These are phyloP conservation scores for Ceratocystis papillata DNA, from an alignment of 2,329 filamentous ascomycete species.

Conservation along the genomic window DNA sequence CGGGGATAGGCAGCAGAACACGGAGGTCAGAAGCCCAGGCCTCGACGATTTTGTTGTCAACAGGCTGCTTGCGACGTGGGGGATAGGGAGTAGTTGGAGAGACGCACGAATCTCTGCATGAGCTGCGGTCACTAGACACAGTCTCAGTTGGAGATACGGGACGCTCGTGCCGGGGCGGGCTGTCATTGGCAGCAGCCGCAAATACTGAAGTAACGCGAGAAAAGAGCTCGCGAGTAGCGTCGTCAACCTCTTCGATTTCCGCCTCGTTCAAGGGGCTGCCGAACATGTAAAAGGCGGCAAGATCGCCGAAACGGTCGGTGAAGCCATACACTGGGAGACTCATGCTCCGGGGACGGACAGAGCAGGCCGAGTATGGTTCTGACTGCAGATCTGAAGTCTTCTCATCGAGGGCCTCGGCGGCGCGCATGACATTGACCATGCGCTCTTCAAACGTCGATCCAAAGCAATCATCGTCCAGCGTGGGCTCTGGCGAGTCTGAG, in stretches of 20 bases:
- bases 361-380: conserved; percentile 37
- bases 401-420: conserved; percentile 47
- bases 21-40: conserved; percentile 20
- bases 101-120: conserved; percentile 23
- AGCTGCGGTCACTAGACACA: conserved; percentile 25
- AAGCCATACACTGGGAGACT: conserved; percentile 41
- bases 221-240: conserved; percentile 19
- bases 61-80: conserved; percentile 8
- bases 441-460: conserved; percentile 35
- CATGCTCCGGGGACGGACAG: conserved; percentile 35
- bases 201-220: conserved; percentile 19
- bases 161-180: conserved; percentile 16
- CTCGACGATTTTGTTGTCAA: conserved; percentile 16
- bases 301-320: conserved; percentile 36
- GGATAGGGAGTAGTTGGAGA: conserved; percentile 24
- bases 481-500: conserved; percentile 16
- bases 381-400: conserved; percentile 46
- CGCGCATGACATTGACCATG: conserved; percentile 45
- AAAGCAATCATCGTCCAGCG: conserved; percentile 23
- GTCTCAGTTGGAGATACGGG: conserved; percentile 24
- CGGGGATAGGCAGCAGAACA: conserved; percentile 12
- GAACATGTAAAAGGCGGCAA: conserved; percentile 41
- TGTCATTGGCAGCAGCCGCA: conserved; percentile 5
- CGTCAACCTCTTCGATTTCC: conserved; percentile 11
- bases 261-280: conserved; percentile 29